Evolutionary conservation across 768 basidiomycete species (phyloP).

Genomic region (Suillus fuscotomentosus): DNA sequence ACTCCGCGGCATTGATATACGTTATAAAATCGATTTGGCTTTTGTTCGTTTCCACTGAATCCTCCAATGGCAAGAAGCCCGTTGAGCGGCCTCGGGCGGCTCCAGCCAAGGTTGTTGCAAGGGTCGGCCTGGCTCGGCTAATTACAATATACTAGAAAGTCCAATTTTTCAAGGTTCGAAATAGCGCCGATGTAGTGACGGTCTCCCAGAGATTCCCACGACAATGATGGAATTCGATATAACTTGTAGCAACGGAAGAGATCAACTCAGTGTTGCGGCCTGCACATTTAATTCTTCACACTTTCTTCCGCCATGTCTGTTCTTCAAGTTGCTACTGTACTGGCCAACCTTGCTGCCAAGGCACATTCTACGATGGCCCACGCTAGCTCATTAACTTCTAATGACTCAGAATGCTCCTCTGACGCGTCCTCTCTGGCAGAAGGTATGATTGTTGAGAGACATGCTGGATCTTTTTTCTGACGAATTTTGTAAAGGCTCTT

Average conservation of each 20-base stretch:
- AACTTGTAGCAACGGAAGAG: conserved; percentile 28
- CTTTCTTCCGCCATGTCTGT: conserved; percentile 27
- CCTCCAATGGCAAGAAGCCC: conserved; percentile 1
- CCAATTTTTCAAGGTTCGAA: not conserved
- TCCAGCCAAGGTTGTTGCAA: not conserved
- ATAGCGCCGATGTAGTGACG: not conserved
- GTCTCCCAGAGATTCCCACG: conserved; percentile 23
- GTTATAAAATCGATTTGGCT: not conserved
- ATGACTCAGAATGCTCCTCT: conserved; percentile 14
- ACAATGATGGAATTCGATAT: conserved; percentile 22
- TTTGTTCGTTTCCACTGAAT: not conserved
- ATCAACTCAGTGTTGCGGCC: conserved; percentile 6
- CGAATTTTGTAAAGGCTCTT: conserved; percentile 13
- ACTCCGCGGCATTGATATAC: not conserved
- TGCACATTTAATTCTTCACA: conserved; percentile 5
- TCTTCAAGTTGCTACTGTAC: conserved; percentile 19
- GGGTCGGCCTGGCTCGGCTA: not conserved
- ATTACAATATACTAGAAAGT: not conserved
- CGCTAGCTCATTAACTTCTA: conserved; percentile 3
- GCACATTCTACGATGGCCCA: conserved; percentile 7
- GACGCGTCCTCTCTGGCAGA: conserved; percentile 18
- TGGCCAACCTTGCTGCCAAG: conserved; percentile 25
- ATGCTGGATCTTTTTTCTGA: not conserved
- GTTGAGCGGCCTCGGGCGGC: not conserved
- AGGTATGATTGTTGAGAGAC: conserved; percentile 9